Base-by-base conservation (phyloP, 192 early-diverging fungal species). In the Coemansia sp. region DNA sequence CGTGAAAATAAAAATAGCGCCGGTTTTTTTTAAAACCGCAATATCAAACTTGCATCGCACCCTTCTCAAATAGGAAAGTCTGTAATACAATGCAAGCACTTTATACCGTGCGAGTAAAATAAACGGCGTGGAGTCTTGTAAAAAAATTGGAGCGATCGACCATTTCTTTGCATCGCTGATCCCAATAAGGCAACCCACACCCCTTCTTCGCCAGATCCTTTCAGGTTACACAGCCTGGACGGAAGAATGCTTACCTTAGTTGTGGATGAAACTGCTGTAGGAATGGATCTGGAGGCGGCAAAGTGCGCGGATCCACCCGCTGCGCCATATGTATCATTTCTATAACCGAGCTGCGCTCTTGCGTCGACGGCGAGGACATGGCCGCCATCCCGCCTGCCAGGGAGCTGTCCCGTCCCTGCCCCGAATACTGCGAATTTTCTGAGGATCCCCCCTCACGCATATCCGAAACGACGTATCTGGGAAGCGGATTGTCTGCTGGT, bases 161-260 rank as follows among this genome's bases (percentile, higher is more conserved):
- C 40, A 41, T 41, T 41, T 41, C 40, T 41, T 41, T 41, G 16
- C 40, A 17, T 17, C 32, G 32, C 10, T 34, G 10, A 34, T 7
- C 32, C 32, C 10, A 34, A 34, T 34, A 34, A 34, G 32, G 32
- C n/a, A 6, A 34, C 2, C 32, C 32, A 7, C 30, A 16, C 47
- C 32, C 32, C 32, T 34, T 34, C 32, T 34, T 34, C 32, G 32
- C 6, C 2, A 34, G 32, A 10, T 34, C 32, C 32, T 34, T 34
- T 34, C 7, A 34, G 2, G n/a, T 17, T 40, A 38, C 36, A 51
- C 49, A 51, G 23, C 23, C 23, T 4, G 10, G 16, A 51, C 18
- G 7, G n/a, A 37, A 32, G 26, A 18, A 38, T 11, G 52, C 72
- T 62, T 76, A 76, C 72, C 72, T 53, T 45, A 76, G 53, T 28